Percentiles rank a stretch among this genome's conserved stretches.
Conservation (phyloP, 1,284 basidiomycete genomes). For the Papiliotrema fonsecae region DNA sequence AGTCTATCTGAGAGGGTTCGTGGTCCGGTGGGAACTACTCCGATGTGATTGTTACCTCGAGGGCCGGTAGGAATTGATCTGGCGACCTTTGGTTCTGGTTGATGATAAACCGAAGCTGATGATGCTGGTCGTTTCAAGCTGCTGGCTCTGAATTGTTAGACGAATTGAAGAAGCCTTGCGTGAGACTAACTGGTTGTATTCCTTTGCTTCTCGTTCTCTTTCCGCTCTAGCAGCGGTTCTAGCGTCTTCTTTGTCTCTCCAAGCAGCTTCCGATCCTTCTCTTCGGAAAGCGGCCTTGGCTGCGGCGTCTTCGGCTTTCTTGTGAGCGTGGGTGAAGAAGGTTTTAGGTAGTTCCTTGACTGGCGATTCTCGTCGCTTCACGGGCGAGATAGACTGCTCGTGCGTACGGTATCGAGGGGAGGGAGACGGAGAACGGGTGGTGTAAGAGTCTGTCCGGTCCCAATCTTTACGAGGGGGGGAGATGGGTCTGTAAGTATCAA, state of each 20-base stretch:
- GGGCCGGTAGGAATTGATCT: not conserved
- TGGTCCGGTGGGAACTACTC: not conserved
- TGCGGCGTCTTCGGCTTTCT: not conserved
- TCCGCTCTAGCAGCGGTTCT: too few species aligned
- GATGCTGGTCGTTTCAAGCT: not conserved
- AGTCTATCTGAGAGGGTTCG: not conserved
- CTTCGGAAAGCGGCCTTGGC: not conserved
- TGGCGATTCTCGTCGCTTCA: not conserved
- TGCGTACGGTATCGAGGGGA: not conserved
- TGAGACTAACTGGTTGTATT: not conserved
- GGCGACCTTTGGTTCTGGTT: not conserved
- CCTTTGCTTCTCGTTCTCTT: too few species aligned
- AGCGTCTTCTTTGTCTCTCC: not conserved
- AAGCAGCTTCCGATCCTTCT: not conserved
- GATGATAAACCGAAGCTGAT: not conserved
- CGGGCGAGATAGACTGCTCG: not conserved
- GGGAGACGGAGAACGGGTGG: not conserved
- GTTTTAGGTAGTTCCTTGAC: not conserved
- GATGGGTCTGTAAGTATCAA: not conserved
- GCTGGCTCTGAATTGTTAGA: not conserved
- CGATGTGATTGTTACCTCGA: not conserved
- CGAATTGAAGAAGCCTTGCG: not conserved
- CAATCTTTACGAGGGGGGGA: not conserved
- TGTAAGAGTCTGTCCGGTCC: not conserved
- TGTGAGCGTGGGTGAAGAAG: not conserved